Conservation (phyloP, 176 grass and related monocot species). For the Hyparrhenia diplandra region DNA sequence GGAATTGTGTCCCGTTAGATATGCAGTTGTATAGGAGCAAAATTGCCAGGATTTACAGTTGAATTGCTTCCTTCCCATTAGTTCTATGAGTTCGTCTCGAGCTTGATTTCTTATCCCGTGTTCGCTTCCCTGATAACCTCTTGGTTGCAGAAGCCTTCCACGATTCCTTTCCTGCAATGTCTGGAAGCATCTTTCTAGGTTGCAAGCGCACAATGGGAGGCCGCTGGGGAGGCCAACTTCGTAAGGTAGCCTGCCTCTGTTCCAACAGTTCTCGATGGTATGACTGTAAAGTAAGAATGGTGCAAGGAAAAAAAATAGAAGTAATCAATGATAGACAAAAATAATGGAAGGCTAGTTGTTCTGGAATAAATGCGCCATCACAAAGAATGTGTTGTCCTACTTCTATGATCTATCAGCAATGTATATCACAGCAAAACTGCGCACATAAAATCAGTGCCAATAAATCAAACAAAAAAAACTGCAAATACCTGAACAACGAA, state of each 20-base stretch:
- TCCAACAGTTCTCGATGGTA: slow-evolving; percentile 87
- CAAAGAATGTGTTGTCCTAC: slow-evolving; percentile 1
- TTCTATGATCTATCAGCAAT: neutral
- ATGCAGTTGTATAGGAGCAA: slow-evolving; percentile 6
- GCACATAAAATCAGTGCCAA: neutral
- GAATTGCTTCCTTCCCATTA: slow-evolving; percentile 46
- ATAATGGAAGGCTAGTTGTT: neutral
- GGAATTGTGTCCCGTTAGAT: slow-evolving; percentile 24
- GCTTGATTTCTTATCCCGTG: slow-evolving; percentile 59
- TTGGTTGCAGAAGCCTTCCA: slow-evolving; percentile 40
- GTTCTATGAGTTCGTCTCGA: slow-evolving; percentile 48
- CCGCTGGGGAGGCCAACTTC: slow-evolving; percentile 32
- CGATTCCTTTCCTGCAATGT: slow-evolving; percentile 21
- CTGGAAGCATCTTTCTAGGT: slow-evolving; percentile 40
- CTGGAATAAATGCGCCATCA: neutral
- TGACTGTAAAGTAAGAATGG: slow-evolving; percentile 44
- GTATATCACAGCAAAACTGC: neutral
- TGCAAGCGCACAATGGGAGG: slow-evolving; percentile 22
- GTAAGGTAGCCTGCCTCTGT: slow-evolving; percentile 48
- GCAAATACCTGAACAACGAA: slow-evolving; percentile 94
- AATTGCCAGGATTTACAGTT: slow-evolving; percentile 42
- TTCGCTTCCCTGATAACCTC: slow-evolving; percentile 43
- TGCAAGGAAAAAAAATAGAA: neutral
- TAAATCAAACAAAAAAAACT: neutral
- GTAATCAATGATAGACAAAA: neutral